Base-by-base conservation (phyloP, 2,329 filamentous ascomycete species). In the Penicillium sp. region DNA sequence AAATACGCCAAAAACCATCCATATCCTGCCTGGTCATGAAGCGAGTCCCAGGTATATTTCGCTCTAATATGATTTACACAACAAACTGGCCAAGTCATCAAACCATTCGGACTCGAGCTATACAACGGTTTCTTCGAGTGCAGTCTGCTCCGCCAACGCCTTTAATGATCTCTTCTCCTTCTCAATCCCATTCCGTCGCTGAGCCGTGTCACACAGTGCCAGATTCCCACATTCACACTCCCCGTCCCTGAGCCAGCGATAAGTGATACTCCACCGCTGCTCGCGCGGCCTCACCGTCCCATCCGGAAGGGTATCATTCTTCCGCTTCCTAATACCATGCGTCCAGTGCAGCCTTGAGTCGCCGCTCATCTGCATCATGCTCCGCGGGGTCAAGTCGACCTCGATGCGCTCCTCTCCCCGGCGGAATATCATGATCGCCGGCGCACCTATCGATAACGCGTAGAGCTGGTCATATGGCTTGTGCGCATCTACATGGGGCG, bases 401-500 rank as follows among this genome's bases (percentile, higher is more conserved):
- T 83, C 79, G 0, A 74, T 64, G 5, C 61, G 72, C 4, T 67
- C 18, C 10, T 71, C 69, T 2, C 68, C 69, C 20, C 43, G 53
- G 26, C 69, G 66, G 34, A 72, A 70, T 22, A 66, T 63, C 70
- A 73, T 73, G 13, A 70, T 46, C 3, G 69, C 65, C 29, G 70
- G 68, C 2, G 68, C 68, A 1, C 71, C 71, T 14, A 73, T 49
- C 3, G 67, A 70, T 34, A 73, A 48, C 22, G 69, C 71, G 54
- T 73, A 74, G 10, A 74, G 67, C 57, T 71, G 70, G 42, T 74
- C 71, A 54, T 69, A 81, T 9, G 76, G 70, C 48, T 71, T 74
- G 67, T 85, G 83, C 3, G 83, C 83, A 69, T 86, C 83, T 51
- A 82, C 82, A 62, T 86, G 83, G 0, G 83, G 83, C 10, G 83